Evolutionary conservation across 768 basidiomycete species (phyloP), one percentile per base, ranked within the genome.

Genomic region (Xerocomellus chrysenteron): DNA sequence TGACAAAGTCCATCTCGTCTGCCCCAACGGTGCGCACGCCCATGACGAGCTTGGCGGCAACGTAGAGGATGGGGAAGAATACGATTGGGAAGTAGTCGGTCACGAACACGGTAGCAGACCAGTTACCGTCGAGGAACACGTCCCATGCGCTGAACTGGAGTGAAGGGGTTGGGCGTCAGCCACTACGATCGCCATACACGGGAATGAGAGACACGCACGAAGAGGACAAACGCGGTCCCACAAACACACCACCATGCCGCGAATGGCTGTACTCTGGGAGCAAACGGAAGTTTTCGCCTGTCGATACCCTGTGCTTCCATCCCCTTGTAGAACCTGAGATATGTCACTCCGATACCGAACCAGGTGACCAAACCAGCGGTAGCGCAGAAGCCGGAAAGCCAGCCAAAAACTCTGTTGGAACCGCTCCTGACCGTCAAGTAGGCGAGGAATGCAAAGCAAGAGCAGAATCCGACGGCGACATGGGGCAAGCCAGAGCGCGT

Each of bases 321-420:
- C n/a, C 82, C 85, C 7, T 74, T 66, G 60, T 66, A 68, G 67
- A 81, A 81, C 37, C 77, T 72, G 45, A 81, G 60, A 64, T 80
- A 82, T 1, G 78, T 78, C 42, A 81, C 53, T 0, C 66, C 60
- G 65, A 80, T 79, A 12, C 75, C 73, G 39, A 78, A 71, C 78
- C 79, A 79, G 14, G 74, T 74, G n/a, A 76, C 57, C 30, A 80
- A 58, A 12, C 79, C 79, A 2, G 73, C 63, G 14, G 78, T 73
- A 2, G 76, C 66, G 13, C 71, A 65, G 55, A 72, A 68, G 50
- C 39, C 63, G 39, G 67, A 60, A 32, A 73, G 74, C 80, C 78
- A 81, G 13, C 65, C 71, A 60, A 81, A 80, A 16, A 77, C 79
- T 32, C 60, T 52, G 5, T 73, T 72, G 2, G 76, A 68, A 12